Evolutionary conservation across 192 early-diverging fungal genomes (phyloP).

Genomic region (Entrophospora sp.): DNA sequence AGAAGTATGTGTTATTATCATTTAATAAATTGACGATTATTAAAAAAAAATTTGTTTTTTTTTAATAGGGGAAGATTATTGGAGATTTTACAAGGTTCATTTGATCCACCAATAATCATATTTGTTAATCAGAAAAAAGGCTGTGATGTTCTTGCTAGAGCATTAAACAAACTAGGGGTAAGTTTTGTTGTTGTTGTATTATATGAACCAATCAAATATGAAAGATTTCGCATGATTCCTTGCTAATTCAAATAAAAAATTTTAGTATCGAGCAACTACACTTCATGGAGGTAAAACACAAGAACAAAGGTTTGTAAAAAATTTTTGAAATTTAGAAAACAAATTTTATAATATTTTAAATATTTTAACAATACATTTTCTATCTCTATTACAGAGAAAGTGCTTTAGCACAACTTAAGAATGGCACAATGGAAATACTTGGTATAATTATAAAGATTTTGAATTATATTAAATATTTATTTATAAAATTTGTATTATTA

Average conservation of each 20-base stretch:
- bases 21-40: too few relatives aligned
- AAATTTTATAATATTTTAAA: background rate
- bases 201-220: too few relatives aligned
- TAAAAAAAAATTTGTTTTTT: too few relatives aligned
- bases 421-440: conserved; percentile 73
- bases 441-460: background rate
- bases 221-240: too few relatives aligned
- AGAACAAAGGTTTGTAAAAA: conserved; percentile 66
- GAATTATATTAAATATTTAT: background rate
- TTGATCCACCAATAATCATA: conserved; percentile 83
- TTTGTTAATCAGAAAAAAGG: conserved; percentile 98
- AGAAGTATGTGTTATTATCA: conserved; percentile 49
- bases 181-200: too few relatives aligned
- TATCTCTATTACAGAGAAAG: conserved; percentile 51
- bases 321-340: too few relatives aligned
- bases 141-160: conserved; percentile 72
- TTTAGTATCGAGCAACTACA: conserved; percentile 56
- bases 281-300: conserved; percentile 96
- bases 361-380: background rate
- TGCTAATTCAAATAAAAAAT: too few relatives aligned
- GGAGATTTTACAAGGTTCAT: conserved; percentile 64
- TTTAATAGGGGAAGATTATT: conserved; percentile 62
- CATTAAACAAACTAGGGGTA: conserved; percentile 69
- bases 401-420: conserved; percentile 71
- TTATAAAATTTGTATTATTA: background rate